Evolutionary conservation across 495 filamentous ascomycete species (phyloP).

Genomic region (Collariella sp.): DNA sequence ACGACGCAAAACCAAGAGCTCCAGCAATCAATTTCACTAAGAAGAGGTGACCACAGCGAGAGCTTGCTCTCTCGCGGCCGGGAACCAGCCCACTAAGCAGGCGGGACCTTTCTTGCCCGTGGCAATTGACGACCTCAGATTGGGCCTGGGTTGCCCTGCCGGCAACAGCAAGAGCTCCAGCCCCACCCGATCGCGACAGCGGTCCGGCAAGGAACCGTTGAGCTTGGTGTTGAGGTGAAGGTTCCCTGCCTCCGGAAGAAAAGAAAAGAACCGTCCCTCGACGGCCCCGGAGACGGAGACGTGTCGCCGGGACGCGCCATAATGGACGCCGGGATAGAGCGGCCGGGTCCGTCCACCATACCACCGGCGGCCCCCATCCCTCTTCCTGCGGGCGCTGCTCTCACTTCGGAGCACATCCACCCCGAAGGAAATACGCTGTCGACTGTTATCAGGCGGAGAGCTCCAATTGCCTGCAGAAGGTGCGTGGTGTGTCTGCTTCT

Average conservation of each 20-base stretch:
- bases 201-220: conserved; percentile 15
- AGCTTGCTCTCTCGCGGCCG: too few species aligned
- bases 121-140: conserved; percentile 17
- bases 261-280: neutral
- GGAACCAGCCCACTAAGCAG: neutral
- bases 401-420: conserved; percentile 5
- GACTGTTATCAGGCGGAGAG: conserved; percentile 29
- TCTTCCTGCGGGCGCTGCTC: conserved; percentile 1
- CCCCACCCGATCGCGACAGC: conserved; percentile 14
- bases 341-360: conserved; percentile 4
- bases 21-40: too few species aligned
- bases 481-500: conserved; percentile 22
- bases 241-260: neutral
- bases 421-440: neutral
- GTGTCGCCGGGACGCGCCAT: conserved; percentile 1
- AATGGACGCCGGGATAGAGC: conserved; percentile 24
- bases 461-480: conserved; percentile 44
- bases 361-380: conserved; percentile 6
- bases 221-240: neutral
- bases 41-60: too few species aligned
- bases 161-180: conserved; percentile 15
- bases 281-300: neutral
- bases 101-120: neutral
- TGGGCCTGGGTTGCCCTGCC: conserved; percentile 21
- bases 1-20: too few species aligned